Conservation (phyloP, 495 filamentous ascomycete species). For the Penicillium verhagenii region DNA sequence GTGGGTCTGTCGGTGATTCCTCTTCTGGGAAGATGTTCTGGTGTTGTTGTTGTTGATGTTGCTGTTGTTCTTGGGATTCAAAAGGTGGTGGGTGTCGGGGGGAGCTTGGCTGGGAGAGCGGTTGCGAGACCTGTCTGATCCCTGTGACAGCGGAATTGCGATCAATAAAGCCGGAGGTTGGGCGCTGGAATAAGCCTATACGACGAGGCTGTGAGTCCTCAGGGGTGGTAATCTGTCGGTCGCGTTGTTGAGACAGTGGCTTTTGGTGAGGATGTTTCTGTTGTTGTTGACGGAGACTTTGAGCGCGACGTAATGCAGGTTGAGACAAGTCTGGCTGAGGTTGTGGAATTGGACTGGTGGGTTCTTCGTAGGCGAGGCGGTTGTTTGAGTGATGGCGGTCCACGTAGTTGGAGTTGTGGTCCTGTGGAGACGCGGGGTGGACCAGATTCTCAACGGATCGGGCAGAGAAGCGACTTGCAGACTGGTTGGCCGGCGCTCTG, state of each 20-base stretch:
- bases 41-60: conserved; percentile 10
- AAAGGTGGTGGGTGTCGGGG: conserved; percentile 17
- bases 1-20: conserved; percentile 7
- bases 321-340: conserved; percentile 17
- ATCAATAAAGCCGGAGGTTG: conserved; percentile 23
- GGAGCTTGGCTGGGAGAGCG: conserved; percentile 26
- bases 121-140: conserved; percentile 18
- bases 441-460: conserved; percentile 37
- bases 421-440: conserved; percentile 21
- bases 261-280: background rate
- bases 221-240: conserved; percentile 24
- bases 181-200: conserved; percentile 18
- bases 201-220: conserved; percentile 21
- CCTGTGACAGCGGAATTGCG: conserved; percentile 24
- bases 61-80: conserved; percentile 17
- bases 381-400: conserved; percentile 15
- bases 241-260: conserved; percentile 20
- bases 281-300: conserved; percentile 29
- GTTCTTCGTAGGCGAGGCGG: conserved; percentile 3
- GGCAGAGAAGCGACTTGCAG: conserved; percentile 22
- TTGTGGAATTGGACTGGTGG: conserved; percentile 6
- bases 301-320: conserved; percentile 25
- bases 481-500: conserved; percentile 22
- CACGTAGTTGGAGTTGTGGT: conserved; percentile 22
- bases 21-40: conserved; percentile 20